These are phyloP conservation scores for Juncus inflexus DNA, from an alignment of 176 grass and related monocot genomes.

Conservation along the genomic window DNA sequence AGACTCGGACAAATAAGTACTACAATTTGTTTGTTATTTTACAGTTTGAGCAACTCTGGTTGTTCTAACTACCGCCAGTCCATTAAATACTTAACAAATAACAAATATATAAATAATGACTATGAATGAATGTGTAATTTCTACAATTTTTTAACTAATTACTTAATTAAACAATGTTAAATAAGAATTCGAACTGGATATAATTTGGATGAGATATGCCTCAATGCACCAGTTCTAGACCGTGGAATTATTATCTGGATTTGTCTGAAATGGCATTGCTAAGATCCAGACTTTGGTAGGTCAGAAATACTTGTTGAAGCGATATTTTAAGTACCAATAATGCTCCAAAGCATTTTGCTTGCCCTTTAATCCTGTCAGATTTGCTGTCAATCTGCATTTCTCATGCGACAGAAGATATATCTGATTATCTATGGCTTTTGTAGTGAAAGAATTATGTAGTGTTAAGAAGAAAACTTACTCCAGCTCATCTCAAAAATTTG, in stretches of 20 bases:
- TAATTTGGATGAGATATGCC: slow-evolving; percentile 13
- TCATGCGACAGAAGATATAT: neutral
- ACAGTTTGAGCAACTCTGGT: too few relatives aligned
- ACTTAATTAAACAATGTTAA: neutral
- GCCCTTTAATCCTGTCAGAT: slow-evolving; percentile 22
- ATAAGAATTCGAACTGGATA: slow-evolving; percentile 19
- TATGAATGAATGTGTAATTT: neutral
- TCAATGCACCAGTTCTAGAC: neutral
- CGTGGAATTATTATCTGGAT: slow-evolving; percentile 1
- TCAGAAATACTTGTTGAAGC: neutral
- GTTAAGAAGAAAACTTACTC: too few relatives aligned
- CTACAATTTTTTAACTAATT: neutral
- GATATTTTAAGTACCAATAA: slow-evolving; percentile 26
- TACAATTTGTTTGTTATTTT: too few relatives aligned
- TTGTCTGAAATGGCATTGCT: neutral
- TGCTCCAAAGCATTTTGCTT: slow-evolving; percentile 17
- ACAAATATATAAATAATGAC: neutral
- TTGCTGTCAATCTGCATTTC: slow-evolving; percentile 22
- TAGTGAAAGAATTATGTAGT: too few relatives aligned
- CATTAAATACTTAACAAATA: neutral
- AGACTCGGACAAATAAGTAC: too few relatives aligned
- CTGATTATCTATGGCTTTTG: neutral
- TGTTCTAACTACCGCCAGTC: too few relatives aligned
- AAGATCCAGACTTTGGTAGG: slow-evolving; percentile 14
- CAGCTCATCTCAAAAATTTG: too few relatives aligned